A percentile compares a stretch with the other conserved stretches of the same genome.
Conservation (phyloP, 2,329 filamentous ascomycete species). For the Coleophoma cylindrospora region DNA sequence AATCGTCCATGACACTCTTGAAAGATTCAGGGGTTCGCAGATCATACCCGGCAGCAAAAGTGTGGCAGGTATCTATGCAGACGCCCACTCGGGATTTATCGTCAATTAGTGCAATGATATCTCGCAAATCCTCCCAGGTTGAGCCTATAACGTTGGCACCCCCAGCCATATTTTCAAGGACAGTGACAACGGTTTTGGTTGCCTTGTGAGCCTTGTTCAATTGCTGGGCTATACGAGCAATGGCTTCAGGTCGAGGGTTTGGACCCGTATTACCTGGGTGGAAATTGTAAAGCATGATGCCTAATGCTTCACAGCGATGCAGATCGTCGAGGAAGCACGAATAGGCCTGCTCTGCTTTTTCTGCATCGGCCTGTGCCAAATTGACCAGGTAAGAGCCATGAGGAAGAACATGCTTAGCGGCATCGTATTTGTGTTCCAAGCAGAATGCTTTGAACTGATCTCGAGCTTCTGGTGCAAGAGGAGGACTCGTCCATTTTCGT, state of each 20-base stretch:
- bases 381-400: conserved; percentile 98
- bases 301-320: conserved; percentile 75
- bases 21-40: conserved; percentile 72
- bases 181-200: conserved; percentile 70
- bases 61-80: conserved; percentile 94
- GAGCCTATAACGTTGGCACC: conserved; percentile 82
- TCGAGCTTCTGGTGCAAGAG: conserved; percentile 62
- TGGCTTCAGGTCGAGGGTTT: conserved; percentile 61
- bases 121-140: conserved; percentile 78
- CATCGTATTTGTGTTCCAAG: conserved; percentile 65
- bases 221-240: conserved; percentile 72
- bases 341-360: conserved; percentile 83
- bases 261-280: conserved; percentile 83
- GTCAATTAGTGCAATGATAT: conserved; percentile 75
- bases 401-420: conserved; percentile 70
- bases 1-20: conserved; percentile 65
- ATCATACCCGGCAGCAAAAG: conserved; percentile 92
- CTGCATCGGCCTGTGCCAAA: conserved; percentile 75
- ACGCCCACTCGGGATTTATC: conserved; percentile 85
- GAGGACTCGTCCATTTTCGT: conserved; percentile 86
- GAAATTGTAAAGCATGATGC: conserved; percentile 95
- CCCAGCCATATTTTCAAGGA: conserved; percentile 95
- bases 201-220: conserved; percentile 78
- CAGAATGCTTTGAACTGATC: conserved; percentile 67
- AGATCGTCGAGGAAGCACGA: conserved; percentile 83